phyloP scores from a whole-genome alignment of 441 rosid species.

The Pelargonium australe region DNA sequence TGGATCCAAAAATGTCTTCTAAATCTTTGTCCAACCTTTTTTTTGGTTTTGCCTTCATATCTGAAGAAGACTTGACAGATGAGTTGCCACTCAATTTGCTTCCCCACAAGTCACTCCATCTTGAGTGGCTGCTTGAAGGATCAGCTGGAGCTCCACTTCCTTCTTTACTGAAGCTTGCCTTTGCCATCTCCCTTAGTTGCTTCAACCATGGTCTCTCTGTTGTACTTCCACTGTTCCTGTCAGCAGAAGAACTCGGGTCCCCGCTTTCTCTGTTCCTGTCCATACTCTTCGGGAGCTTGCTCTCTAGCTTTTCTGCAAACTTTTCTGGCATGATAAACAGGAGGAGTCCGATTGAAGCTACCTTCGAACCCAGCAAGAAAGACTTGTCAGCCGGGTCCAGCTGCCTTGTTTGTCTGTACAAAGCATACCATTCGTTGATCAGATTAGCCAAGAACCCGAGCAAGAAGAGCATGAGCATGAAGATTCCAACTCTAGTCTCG shows the following conservation, averaged over 20 bases:
- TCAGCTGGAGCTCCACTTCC: constrained; percentile 42
- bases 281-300: constrained; percentile 36
- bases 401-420: constrained; percentile 38
- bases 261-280: constrained; percentile 30
- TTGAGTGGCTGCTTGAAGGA: constrained; percentile 64
- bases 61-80: constrained; percentile 43
- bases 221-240: constrained; percentile 46
- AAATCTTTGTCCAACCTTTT: constrained; percentile 67
- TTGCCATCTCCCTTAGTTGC: constrained; percentile 79
- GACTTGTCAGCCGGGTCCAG: constrained; percentile 48
- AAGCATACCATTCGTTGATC: constrained; percentile 62
- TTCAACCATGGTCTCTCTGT: constrained; percentile 58
- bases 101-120: constrained; percentile 67
- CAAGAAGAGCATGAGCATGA: constrained; percentile 60
- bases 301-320: constrained; percentile 33
- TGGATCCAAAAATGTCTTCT: constrained; percentile 78
- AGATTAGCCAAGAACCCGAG: constrained; percentile 54
- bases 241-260: constrained; percentile 34
- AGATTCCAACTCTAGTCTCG: constrained; percentile 49
- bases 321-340: constrained; percentile 43
- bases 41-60: constrained; percentile 44
- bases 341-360: constrained; percentile 58
- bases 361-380: constrained; percentile 52
- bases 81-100: constrained; percentile 59
- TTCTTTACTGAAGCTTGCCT: constrained; percentile 63